Evolutionary conservation across 2,329 filamentous ascomycete genomes (phyloP), one percentile per base, ranked within the genome.

Genomic region (Fusarium transvaalense): DNA sequence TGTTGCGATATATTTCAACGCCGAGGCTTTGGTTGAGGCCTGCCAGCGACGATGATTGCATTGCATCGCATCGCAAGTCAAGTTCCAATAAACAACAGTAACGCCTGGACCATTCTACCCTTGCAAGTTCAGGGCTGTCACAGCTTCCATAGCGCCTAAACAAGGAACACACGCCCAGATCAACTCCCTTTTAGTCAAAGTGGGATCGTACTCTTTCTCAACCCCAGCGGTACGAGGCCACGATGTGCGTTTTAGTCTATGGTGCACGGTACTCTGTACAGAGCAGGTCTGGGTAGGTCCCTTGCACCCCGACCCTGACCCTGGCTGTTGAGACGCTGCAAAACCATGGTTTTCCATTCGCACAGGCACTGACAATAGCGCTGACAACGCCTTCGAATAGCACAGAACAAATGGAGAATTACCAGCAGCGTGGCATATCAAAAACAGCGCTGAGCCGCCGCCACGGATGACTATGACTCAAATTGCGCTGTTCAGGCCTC

Each of bases 221-320:
- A 53, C 54, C 65, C 66, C 65, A 57, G 63, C 66, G 46, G 61
- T 52, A 69, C 61, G 52, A 66, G 66, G 57, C 56, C 62, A 69
- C 61, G 66, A 66, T 69, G 56, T 66, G 39, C 23, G 46, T 32
- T 66, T 61, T 42, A 54, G 54, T 55, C 50, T 29, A 50, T 23
- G 10, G 47, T 39, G 47, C 47, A 51, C 47, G 47, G 47, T 51
- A n/a, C n/a, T n/a, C n/a, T n/a, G n/a, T n/a, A 51, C 34, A 51
- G 47, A 51, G 48, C 66, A 55, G 65, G 47, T 52, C 43, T 55
- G 32, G 21, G 45, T 27, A 37, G 21, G 45, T 27, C 57, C 66
- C 66, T 51, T 67, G 62, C 50, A 64, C 53, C 48, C 62, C 38
- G 53, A 39, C 43, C 43, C 56, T 42, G 54, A 53, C 35, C 50